Evolutionary conservation across 257 asterid genomes (phyloP), one percentile per base, ranked within the genome.

Genomic region (Solanum verrucosum): DNA sequence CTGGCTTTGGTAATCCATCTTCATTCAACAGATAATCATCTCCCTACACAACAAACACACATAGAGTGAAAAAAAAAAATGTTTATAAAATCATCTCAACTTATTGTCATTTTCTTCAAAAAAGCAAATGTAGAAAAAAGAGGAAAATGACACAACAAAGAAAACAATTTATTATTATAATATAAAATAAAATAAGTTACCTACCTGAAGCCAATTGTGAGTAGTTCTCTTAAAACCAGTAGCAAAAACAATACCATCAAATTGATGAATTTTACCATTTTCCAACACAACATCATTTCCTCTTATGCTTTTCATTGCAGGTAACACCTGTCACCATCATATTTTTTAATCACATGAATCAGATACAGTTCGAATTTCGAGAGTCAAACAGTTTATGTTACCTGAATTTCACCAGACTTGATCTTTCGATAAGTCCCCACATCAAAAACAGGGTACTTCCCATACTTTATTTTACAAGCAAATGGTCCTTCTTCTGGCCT

Each of bases 171-270:
- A 49, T 49, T 49, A 49, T 49, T 77, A 52, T 14, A 21, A 21
- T 60, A 21, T 3, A 59, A 60, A 60, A 59, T 2, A 7, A 60
- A 21, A 52, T 14, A 25, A 38, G 9, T 23, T 11, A 42, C 10
- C 0, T 60, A 94, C 98, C 97, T 94, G 90, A 79, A 96, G 98
- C 99, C 98, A 96, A 0, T 90, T 71, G 42, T 89, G 77, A 44
- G 98, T 95, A 6, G 98, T 90, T 90, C 96, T 93, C 77, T 93
- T 94, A 88, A 95, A 95, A 3, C 99, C 99, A 4, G 98, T 96
- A 33, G 98, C 96, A 56, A 95, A 95, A 10, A 95, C 79, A 27
- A 95, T 90, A 7, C 84, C 95, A 65, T 95, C 98, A 84, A 92
- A 95, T 11, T 91, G 81, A 75, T 86, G 75, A 15, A 89, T 88